Percentiles rank a stretch among this genome's conserved stretches.
Evolutionary conservation across 768 basidiomycete species (phyloP).

Genomic region (Mycena vitilis): DNA sequence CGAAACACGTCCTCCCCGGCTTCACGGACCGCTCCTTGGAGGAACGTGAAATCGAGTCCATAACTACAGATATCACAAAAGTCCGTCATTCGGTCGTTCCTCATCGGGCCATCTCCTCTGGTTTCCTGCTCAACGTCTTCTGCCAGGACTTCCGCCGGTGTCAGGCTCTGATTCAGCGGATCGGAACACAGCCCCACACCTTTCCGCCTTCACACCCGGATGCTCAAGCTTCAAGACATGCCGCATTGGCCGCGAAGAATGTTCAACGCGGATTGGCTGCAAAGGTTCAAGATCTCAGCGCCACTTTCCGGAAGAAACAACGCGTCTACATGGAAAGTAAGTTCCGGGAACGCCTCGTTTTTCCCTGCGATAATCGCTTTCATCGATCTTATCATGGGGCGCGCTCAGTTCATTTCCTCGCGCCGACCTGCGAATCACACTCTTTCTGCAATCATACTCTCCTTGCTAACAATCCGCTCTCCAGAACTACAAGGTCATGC

Average conservation of each 20-base stretch:
- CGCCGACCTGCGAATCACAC: conserved; percentile 8
- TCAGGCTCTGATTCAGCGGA: conserved; percentile 79
- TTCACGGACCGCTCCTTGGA: conserved; percentile 95
- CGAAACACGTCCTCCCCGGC: conserved; percentile 95
- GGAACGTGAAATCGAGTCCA: conserved; percentile 91
- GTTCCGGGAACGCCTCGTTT: conserved; percentile 47
- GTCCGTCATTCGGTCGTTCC: conserved; percentile 57
- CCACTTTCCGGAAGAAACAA: conserved; percentile 96
- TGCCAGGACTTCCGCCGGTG: conserved; percentile 74
- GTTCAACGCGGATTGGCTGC: conserved; percentile 97
- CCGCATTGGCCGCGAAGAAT: conserved; percentile 84
- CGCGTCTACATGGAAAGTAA: conserved; percentile 97
- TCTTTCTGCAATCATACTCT: conserved; percentile 14
- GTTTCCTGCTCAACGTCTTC: conserved; percentile 31
- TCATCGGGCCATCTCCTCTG: conserved; percentile 58
- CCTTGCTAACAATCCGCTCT: neutral
- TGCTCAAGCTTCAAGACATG: conserved; percentile 55
- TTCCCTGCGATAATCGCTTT: conserved; percentile 33
- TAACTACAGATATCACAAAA: conserved; percentile 89
- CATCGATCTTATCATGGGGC: conserved; percentile 38
- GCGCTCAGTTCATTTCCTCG: conserved; percentile 26
- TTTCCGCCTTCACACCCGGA: conserved; percentile 69
- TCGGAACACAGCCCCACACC: conserved; percentile 68
- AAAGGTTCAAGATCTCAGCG: conserved; percentile 93
- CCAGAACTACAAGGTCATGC: conserved; percentile 96